Base-by-base conservation (phyloP, 148 eudicot genomes). In the Pharnaceum exiguum region DNA sequence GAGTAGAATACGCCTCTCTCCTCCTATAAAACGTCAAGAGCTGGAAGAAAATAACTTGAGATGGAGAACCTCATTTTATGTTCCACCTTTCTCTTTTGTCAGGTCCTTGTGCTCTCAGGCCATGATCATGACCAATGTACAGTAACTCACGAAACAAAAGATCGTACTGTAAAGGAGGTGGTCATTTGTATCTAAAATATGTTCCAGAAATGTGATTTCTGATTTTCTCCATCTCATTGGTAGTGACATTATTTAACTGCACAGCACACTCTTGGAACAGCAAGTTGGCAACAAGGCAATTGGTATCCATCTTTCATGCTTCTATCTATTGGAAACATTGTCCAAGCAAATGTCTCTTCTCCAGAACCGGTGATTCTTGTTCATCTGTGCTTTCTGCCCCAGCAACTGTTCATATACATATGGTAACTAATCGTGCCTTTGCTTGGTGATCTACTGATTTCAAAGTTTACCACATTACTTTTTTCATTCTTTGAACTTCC, bases 221-320 rank as follows among this genome's bases (percentile, higher is more conserved):
- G 8, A 30, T 25, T 7, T 55, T 7, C 17, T 37, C 23, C 36
- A 22, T n/a, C 19, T 65, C 17, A 36, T 49, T 57, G 39, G 30
- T 55, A 60, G 25, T 60, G 61, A 61, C 46, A 1, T 63, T 64
- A 60, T 59, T 40, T 66, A 54, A 38, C 59, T 65, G 21, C 65
- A 72, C 83, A 91, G 98, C 94, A 91, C 65, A 91, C 98, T 60
- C 57, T 88, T 51, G 98, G 98, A 64, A 85, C 96, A 38, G 40
- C 83, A 66, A 91, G 98, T 69, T 91, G 98, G 98, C 98, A 91
- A 74, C 90, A 81, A 71, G 98, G 98, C 29, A 91, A 91, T 71
- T 67, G 79, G 54, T 76, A 66, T 67, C 98, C 98, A 40, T 91
- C 98, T 1, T 91, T 87, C 67, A 85, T 91, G 98, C 80, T 91